A percentile compares a stretch with the other conserved stretches of the same genome.
Conservation (phyloP, 345 rosid species). For the Corymbia maculata region DNA sequence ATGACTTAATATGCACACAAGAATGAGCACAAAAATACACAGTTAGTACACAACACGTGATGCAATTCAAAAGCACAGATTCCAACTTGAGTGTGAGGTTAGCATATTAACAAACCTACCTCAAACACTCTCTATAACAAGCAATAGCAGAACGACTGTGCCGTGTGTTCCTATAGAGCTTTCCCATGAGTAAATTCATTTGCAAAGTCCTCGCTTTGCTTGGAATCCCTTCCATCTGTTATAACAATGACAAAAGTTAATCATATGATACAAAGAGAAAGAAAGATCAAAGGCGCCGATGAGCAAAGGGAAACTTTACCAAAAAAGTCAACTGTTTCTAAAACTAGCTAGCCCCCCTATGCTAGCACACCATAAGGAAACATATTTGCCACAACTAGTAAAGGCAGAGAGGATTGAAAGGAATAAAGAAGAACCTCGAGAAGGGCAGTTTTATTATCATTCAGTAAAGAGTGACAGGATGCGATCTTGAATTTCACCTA, state of each 20-base stretch:
- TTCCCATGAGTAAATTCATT: slow-evolving; percentile 91
- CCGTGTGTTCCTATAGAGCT: slow-evolving; percentile 81
- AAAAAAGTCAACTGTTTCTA: not conserved
- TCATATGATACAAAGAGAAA: not conserved
- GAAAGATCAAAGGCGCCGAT: not conserved
- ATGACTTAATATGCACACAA: not conserved
- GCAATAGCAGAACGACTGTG: slow-evolving; percentile 79
- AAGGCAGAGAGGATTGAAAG: not conserved
- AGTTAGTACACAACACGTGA: not conserved
- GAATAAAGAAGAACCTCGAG: slow-evolving; percentile 50
- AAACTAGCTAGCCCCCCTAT: not conserved
- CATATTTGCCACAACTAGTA: not conserved
- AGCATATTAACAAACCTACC: slow-evolving; percentile 26
- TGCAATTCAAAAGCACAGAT: not conserved
- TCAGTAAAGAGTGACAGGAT: slow-evolving; percentile 66
- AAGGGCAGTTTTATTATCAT: slow-evolving; percentile 70
- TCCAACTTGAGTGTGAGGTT: not conserved
- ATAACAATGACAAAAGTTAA: not conserved
- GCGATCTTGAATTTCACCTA: slow-evolving; percentile 97
- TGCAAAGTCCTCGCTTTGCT: slow-evolving; percentile 86
- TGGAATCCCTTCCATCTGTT: slow-evolving; percentile 86
- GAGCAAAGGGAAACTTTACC: not conserved
- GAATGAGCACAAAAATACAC: not conserved
- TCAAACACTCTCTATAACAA: slow-evolving; percentile 86
- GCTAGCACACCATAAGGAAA: not conserved